These are phyloP conservation scores for Zasmidium angulare DNA, from an alignment of 2,329 filamentous ascomycete genomes.

Conservation along the genomic window DNA sequence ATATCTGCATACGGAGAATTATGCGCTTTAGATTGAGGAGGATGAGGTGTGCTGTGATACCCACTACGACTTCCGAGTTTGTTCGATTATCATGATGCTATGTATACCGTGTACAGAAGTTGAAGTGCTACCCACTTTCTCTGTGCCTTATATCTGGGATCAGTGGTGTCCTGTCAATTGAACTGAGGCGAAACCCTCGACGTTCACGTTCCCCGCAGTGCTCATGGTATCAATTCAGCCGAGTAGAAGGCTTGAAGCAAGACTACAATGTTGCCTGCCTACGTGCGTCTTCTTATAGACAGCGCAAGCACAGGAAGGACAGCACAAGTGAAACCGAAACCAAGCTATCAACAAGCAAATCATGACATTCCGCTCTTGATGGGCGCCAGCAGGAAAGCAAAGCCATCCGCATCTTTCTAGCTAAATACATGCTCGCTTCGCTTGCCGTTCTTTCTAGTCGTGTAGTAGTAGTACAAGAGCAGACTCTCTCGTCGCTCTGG, in stretches of 20 bases:
- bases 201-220: too few species aligned
- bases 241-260: too few species aligned
- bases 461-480: not conserved
- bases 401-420: not conserved
- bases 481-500: not conserved
- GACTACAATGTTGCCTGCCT: too few species aligned
- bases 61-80: not conserved
- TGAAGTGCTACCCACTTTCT: not conserved
- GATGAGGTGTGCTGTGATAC: not conserved
- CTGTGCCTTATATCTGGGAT: too few species aligned
- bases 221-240: too few species aligned
- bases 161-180: too few species aligned
- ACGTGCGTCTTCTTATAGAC: too few species aligned
- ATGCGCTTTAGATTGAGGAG: constrained; percentile 65
- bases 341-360: not conserved
- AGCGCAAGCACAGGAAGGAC: too few species aligned
- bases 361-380: not conserved
- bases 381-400: not conserved
- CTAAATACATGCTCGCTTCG: not conserved
- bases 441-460: not conserved
- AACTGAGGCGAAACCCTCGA: too few species aligned
- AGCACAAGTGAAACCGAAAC: not conserved
- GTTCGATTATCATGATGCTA: not conserved
- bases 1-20: constrained; percentile 93
- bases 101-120: not conserved